phyloP scores from a whole-genome alignment of 2,329 filamentous ascomycete genomes.

The Madurella fahalii region DNA sequence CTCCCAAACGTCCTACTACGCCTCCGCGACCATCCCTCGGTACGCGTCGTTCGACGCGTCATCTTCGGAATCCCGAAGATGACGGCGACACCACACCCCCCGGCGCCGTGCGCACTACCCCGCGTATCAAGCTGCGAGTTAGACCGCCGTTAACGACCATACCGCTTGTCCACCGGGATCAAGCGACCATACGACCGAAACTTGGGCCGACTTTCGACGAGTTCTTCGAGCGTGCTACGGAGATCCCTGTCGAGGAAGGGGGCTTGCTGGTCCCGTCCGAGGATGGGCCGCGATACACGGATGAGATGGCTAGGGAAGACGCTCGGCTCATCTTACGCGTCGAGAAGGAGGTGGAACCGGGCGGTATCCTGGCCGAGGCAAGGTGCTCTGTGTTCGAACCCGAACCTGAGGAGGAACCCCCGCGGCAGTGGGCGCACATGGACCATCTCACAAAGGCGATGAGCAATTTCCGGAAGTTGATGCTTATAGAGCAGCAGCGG shows the following conservation, averaged over 20 bases:
- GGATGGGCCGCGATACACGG: constrained; percentile 54
- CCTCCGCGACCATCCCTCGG: constrained; percentile 39
- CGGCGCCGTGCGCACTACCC: constrained; percentile 30
- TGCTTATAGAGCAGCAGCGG: constrained; percentile 72
- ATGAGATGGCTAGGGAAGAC: constrained; percentile 62
- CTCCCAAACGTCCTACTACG: constrained; percentile 36
- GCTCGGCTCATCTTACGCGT: constrained; percentile 66
- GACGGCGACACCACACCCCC: constrained; percentile 22
- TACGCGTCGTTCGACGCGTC: constrained; percentile 41
- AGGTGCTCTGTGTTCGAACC: constrained; percentile 70
- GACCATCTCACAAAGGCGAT: constrained; percentile 82
- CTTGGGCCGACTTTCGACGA: constrained; percentile 54
- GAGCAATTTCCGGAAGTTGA: constrained; percentile 72
- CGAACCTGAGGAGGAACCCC: constrained; percentile 67
- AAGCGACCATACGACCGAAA: constrained; percentile 51
- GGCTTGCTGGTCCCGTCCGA: constrained; percentile 50
- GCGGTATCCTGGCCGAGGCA: constrained; percentile 68
- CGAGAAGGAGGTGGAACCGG: constrained; percentile 67
- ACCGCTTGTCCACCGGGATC: constrained; percentile 57
- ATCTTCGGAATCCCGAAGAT: constrained; percentile 30
- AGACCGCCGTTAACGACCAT: constrained; percentile 41
- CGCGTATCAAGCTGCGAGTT: constrained; percentile 49
- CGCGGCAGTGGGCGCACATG: constrained; percentile 76
- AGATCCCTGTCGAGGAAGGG: constrained; percentile 54
- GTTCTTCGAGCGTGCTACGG: constrained; percentile 49